Base-by-base conservation (phyloP, 306 rosid genomes). In the Carpinus fangiana region DNA sequence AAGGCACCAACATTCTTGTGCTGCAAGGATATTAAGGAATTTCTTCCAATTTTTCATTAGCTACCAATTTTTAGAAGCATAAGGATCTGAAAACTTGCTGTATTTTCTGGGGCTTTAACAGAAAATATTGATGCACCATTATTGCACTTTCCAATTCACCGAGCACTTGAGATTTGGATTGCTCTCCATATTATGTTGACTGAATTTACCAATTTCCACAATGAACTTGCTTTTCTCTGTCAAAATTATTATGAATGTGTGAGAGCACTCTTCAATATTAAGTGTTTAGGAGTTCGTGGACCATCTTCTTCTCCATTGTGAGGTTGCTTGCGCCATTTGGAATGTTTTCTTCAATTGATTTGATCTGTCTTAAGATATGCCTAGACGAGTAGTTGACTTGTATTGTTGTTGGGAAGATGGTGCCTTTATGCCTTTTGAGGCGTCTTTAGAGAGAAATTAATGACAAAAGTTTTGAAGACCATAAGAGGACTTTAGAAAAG, bases 41-140 rank as follows among this genome's bases (percentile, higher is more conserved):
- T 36, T 31, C 38, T 20, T 34, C 7, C 72, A 31, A 10, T 66
- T 34, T 66, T 68, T 80, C 61, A 14, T 72, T 10, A 56, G 12
- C 56, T 26, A 51, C 54, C 76, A 73, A 57, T 76, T 18, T 46
- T 28, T 28, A 64, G 34, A 16, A 64, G 47, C 1, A 6, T 64
- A 59, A 64, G 34, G 46, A 52, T 55, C 72, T 46, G 72, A 75
- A 74, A 78, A 64, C 70, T 64, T 64, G 23, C 47, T 2, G 3
- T 38, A 64, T 62, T 62, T 57, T 64, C 70, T 36, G 20, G 18
- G 7, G 45, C 43, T 64, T 14, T 64, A 46, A 34, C 45, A 62
- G 20, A 62, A 64, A 31, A 3, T 64, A 31, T 64, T 36, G 7
- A 64, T 34, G 6, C 12, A 16, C 6, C 47, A 4, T 64, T 64